These are phyloP conservation scores for Aureobasidium sp. DNA, from an alignment of 2,329 filamentous ascomycete species.

Conservation along the genomic window DNA sequence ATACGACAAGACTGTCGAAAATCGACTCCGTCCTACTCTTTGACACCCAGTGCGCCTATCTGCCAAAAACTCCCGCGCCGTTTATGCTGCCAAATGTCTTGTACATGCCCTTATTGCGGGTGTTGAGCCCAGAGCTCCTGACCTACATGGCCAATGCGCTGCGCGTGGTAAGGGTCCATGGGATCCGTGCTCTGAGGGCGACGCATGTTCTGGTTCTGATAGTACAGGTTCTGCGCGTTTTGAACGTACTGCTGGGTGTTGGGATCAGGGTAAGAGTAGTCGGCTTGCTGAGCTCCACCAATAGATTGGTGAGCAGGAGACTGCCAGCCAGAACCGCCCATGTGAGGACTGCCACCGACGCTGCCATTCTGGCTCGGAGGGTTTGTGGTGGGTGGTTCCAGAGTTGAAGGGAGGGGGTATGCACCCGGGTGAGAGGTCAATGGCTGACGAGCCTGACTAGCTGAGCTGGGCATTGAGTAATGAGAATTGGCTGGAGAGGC, in stretches of 20 bases:
- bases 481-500: slow-evolving; percentile 59
- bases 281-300: slow-evolving; percentile 57
- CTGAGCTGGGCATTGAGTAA: slow-evolving; percentile 50
- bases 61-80: background rate
- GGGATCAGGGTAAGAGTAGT: slow-evolving; percentile 78
- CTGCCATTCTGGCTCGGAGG: slow-evolving; percentile 70
- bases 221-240: slow-evolving; percentile 65
- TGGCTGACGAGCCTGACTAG: slow-evolving; percentile 41
- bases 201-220: slow-evolving; percentile 59
- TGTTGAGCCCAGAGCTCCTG: slow-evolving; percentile 50
- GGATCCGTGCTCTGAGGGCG: slow-evolving; percentile 65
- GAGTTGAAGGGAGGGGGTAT: slow-evolving; percentile 54
- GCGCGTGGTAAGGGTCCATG: slow-evolving; percentile 53
- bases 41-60: background rate
- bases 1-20: slow-evolving; percentile 2
- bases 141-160: slow-evolving; percentile 49
- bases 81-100: background rate
- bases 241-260: slow-evolving; percentile 43
- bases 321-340: slow-evolving; percentile 74
- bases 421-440: slow-evolving; percentile 75
- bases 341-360: slow-evolving; percentile 78
- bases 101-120: slow-evolving; percentile 23
- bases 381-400: slow-evolving; percentile 73
- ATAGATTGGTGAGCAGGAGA: slow-evolving; percentile 71
- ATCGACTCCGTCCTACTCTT: background rate